phyloP scores from a whole-genome alignment of 2,329 filamentous ascomycete species.

The Dothistroma septosporum region DNA sequence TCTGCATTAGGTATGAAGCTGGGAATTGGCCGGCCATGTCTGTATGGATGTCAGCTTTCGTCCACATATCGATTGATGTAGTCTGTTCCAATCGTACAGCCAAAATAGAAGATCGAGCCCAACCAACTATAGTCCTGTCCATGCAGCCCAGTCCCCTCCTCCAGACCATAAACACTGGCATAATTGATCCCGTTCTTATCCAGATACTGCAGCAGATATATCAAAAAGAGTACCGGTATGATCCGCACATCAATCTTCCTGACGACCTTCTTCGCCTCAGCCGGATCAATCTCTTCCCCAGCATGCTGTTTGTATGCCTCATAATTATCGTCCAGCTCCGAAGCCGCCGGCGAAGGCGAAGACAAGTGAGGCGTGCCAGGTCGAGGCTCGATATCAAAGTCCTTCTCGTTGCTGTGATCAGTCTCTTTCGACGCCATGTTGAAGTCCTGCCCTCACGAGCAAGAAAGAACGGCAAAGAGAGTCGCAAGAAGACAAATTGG shows the following conservation, averaged over 20 bases:
- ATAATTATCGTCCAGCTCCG: conserved; percentile 31
- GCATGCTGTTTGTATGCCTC: conserved; percentile 26
- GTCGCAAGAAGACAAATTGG: not conserved
- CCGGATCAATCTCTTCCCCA: conserved; percentile 20
- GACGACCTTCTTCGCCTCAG: conserved; percentile 32
- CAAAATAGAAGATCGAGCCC: conserved; percentile 47
- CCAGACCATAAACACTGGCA: conserved; percentile 48
- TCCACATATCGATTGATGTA: not conserved
- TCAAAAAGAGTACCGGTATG: conserved; percentile 32
- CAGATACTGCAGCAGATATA: conserved; percentile 41
- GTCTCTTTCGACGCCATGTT: not conserved
- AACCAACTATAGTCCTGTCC: conserved; percentile 53
- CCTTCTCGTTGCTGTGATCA: conserved; percentile 4
- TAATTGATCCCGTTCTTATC: conserved; percentile 42
- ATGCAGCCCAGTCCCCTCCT: conserved; percentile 46
- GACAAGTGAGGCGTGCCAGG: conserved; percentile 16
- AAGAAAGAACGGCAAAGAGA: not conserved
- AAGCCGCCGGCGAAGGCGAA: conserved; percentile 13
- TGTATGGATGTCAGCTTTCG: not conserved
- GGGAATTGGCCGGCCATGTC: conserved; percentile 47
- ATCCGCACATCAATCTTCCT: conserved; percentile 37
- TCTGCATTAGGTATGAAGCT: conserved; percentile 43
- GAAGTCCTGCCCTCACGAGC: not conserved
- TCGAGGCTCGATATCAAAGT: conserved; percentile 1
- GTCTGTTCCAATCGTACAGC: conserved; percentile 30